These are phyloP conservation scores for Eutypella sp. DNA, from an alignment of 2,329 filamentous ascomycete species.

Conservation along the genomic window DNA sequence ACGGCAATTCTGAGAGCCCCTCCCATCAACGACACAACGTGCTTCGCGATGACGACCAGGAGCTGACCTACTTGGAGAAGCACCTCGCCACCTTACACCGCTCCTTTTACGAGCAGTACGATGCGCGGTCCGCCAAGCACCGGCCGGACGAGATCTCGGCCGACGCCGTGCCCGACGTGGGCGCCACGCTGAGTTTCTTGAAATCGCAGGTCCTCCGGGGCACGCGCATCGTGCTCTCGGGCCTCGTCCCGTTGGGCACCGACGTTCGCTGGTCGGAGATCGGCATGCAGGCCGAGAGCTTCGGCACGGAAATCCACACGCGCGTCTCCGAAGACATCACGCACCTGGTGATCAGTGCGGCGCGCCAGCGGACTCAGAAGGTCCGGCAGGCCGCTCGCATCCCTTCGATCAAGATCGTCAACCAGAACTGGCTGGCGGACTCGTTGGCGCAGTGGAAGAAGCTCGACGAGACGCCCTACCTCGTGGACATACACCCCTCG, in stretches of 20 bases:
- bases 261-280: constrained; percentile 80
- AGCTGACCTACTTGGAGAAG: constrained; percentile 70
- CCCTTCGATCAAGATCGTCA: constrained; percentile 82
- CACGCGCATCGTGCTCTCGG: constrained; percentile 80
- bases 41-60: constrained; percentile 81
- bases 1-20: constrained; percentile 25
- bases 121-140: constrained; percentile 49
- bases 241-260: constrained; percentile 77
- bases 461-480: constrained; percentile 72
- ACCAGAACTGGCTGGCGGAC: constrained; percentile 81
- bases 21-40: constrained; percentile 62
- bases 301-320: constrained; percentile 64
- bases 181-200: constrained; percentile 74
- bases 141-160: constrained; percentile 37
- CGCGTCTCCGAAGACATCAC: constrained; percentile 60
- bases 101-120: constrained; percentile 80
- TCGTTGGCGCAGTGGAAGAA: constrained; percentile 80
- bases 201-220: constrained; percentile 72
- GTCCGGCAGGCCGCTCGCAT: constrained; percentile 80
- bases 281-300: constrained; percentile 78
- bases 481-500: constrained; percentile 68
- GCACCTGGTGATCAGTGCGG: constrained; percentile 67
- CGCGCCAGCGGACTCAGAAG: constrained; percentile 78
- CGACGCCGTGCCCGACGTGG: constrained; percentile 72
- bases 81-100: constrained; percentile 72